Conservation (phyloP, 495 filamentous ascomycete genomes). For the Xylaria grammica region DNA sequence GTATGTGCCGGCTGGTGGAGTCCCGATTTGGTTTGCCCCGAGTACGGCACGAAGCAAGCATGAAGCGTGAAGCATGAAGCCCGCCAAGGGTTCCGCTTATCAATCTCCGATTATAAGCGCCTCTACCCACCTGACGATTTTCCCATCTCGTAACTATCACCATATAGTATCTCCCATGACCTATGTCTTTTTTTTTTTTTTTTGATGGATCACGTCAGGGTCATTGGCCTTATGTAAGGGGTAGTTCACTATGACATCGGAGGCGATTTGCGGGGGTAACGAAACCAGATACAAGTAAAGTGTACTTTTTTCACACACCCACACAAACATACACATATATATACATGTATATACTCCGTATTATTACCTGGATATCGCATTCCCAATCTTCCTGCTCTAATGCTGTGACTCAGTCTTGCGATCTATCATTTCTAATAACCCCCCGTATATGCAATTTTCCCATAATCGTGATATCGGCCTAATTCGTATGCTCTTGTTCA, state of each 20-base stretch:
- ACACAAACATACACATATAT: no score
- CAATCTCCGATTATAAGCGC: constrained; percentile 15
- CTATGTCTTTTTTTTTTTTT: not conserved
- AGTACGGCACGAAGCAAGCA: no score
- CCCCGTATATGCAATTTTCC: not conserved
- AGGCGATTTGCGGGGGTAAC: not conserved
- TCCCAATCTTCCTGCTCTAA: no score
- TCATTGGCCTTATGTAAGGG: constrained; percentile 8
- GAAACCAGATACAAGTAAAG: not conserved
- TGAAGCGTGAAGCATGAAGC: no score
- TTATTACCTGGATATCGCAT: not conserved
- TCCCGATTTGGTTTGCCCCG: not conserved
- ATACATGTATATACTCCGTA: no score
- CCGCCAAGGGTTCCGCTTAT: not conserved
- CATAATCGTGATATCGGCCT: not conserved
- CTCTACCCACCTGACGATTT: constrained; percentile 15
- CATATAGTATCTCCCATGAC: constrained; percentile 23
- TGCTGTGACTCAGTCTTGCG: no score
- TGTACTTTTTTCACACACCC: no score
- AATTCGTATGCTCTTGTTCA: not conserved
- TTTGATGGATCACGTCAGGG: not conserved
- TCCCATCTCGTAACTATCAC: constrained; percentile 35
- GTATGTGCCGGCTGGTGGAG: not conserved
- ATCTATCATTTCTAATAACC: constrained; percentile 15
- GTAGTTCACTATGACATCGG: not conserved